Evolutionary conservation across 192 early-diverging fungal species (phyloP).

Genomic region (Umbelopsis sp.): DNA sequence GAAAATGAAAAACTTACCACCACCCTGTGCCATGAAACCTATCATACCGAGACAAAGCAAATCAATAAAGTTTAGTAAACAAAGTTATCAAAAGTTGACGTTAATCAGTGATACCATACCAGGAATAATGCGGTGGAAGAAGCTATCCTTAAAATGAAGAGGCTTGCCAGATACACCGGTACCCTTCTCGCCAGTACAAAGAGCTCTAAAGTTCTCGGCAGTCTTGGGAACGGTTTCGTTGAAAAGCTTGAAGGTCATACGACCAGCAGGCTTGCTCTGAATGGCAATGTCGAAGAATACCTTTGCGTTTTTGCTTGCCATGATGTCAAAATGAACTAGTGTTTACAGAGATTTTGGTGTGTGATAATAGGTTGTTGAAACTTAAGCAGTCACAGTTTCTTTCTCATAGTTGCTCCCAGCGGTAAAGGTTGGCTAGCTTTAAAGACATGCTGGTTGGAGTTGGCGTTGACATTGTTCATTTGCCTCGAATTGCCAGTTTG

Average conservation of each 20-base stretch:
- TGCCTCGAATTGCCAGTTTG: slow-evolving; percentile 62
- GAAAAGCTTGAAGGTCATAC: slow-evolving; percentile 69
- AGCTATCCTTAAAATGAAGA: slow-evolving; percentile 56
- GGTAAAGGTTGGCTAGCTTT: not conserved
- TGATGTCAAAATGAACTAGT: slow-evolving; percentile 25
- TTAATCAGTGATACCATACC: slow-evolving; percentile 10
- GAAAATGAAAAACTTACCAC: slow-evolving; percentile 19
- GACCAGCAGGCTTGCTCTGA: slow-evolving; percentile 59
- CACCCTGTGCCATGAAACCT: slow-evolving; percentile 60
- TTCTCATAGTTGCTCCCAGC: not conserved
- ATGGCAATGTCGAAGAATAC: slow-evolving; percentile 79
- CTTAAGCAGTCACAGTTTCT: not conserved
- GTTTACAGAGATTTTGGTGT: not conserved
- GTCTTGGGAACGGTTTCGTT: slow-evolving; percentile 88
- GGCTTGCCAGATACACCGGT: slow-evolving; percentile 63
- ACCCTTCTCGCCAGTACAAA: slow-evolving; percentile 68
- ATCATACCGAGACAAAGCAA: not conserved
- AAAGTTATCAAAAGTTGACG: too few species aligned
- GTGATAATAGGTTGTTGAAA: not conserved
- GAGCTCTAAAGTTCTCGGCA: slow-evolving; percentile 90
- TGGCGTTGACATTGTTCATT: slow-evolving; percentile 77
- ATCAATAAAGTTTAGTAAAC: too few species aligned
- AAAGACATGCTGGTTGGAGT: slow-evolving; percentile 73
- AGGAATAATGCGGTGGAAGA: slow-evolving; percentile 63
- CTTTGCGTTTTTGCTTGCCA: slow-evolving; percentile 54